Evolutionary conservation across 225 moss, liverwort and hornwort genomes (phyloP).

Genomic region (Marchantia polymorpha): DNA sequence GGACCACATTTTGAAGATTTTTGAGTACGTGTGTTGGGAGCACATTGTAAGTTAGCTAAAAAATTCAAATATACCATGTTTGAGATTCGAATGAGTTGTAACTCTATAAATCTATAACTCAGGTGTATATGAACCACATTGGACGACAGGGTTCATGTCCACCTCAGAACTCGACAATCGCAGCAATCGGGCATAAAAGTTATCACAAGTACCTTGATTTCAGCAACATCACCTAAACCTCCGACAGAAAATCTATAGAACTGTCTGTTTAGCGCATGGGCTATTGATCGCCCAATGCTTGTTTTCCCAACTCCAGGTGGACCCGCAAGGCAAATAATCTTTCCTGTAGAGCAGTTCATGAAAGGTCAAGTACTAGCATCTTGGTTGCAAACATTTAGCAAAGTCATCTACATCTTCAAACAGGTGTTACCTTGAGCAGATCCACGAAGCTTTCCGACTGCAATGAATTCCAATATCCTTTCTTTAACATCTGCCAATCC

Average conservation of each 20-base stretch:
- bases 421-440: slow-evolving; percentile 71
- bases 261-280: slow-evolving; percentile 92
- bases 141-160: too few relatives aligned
- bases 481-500: slow-evolving; percentile 90
- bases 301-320: slow-evolving; percentile 99
- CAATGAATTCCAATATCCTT: slow-evolving; percentile 96
- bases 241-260: slow-evolving; percentile 97
- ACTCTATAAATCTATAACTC: too few relatives aligned
- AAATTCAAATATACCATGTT: not conserved
- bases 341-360: slow-evolving; percentile 50
- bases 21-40: not conserved
- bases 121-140: too few relatives aligned
- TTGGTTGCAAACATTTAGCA: not conserved
- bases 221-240: slow-evolving; percentile 94
- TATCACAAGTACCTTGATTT: slow-evolving; percentile 67
- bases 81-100: too few relatives aligned
- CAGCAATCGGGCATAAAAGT: not conserved
- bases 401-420: not conserved
- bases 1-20: not conserved
- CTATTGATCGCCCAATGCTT: slow-evolving; percentile 97
- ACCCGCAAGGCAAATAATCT: slow-evolving; percentile 96
- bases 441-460: slow-evolving; percentile 90
- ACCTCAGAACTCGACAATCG: too few relatives aligned
- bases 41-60: not conserved
- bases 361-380: not conserved